These are phyloP conservation scores for Aspergillus pseudotamarii DNA, from an alignment of 2,329 filamentous ascomycete species.

Conservation along the genomic window DNA sequence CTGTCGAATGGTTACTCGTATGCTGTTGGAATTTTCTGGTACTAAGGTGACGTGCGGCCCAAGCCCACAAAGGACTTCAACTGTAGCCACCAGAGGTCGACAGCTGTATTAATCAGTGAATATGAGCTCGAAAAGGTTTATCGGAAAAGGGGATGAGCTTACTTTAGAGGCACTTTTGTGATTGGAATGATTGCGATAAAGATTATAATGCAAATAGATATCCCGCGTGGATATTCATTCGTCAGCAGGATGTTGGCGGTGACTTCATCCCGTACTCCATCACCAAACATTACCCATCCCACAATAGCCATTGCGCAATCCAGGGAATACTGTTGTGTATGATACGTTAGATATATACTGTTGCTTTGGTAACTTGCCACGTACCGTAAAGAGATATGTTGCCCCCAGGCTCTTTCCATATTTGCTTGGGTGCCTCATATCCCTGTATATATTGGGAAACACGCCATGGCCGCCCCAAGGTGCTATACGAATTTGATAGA, in stretches of 20 bases:
- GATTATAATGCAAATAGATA: conserved; percentile 79
- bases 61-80: conserved; percentile 79
- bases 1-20: conserved; percentile 56
- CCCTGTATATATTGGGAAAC: conserved; percentile 83
- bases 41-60: conserved; percentile 52
- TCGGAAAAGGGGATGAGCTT: conserved; percentile 25
- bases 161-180: conserved; percentile 90
- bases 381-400: conserved; percentile 82
- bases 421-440: conserved; percentile 81
- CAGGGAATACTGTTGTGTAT: conserved; percentile 64
- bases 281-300: conserved; percentile 93
- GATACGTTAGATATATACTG: conserved; percentile 13
- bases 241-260: conserved; percentile 84
- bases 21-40: conserved; percentile 27
- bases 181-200: conserved; percentile 92
- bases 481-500: conserved; percentile 35
- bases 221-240: conserved; percentile 69
- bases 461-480: conserved; percentile 72
- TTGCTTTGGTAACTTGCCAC: conserved; percentile 25
- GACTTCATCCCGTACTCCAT: conserved; percentile 82
- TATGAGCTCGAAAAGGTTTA: not conserved
- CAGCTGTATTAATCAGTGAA: conserved; percentile 51
- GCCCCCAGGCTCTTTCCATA: conserved; percentile 74
- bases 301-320: conserved; percentile 81
- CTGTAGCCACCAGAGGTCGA: conserved; percentile 81